Evolutionary conservation across 2,329 filamentous ascomycete species (phyloP).

Genomic region (Epicoccum sorghinum): DNA sequence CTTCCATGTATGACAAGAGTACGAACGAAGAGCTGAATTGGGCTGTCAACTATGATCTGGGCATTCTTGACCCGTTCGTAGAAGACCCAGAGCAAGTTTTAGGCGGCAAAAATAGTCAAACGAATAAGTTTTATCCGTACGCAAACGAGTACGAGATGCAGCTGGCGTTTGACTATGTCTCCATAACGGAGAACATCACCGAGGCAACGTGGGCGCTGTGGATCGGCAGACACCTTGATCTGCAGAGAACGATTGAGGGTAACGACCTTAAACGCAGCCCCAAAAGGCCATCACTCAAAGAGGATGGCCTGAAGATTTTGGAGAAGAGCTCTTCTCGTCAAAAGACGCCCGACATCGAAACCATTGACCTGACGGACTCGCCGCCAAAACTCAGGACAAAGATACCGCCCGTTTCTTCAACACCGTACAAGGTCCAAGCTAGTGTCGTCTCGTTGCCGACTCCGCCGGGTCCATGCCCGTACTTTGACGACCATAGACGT

Average conservation of each 20-base stretch:
- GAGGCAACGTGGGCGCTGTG: conserved; percentile 29
- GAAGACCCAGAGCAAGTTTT: conserved; percentile 25
- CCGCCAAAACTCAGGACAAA: neutral
- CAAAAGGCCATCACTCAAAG: neutral
- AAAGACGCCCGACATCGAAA: conserved; percentile 6
- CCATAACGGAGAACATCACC: conserved; percentile 22
- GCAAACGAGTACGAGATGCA: conserved; percentile 34
- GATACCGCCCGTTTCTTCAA: neutral
- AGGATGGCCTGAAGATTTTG: neutral
- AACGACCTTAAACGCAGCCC: neutral
- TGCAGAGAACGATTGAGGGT: conserved; percentile 8
- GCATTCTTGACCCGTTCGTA: conserved; percentile 30
- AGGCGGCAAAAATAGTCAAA: conserved; percentile 29
- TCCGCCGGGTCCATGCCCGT: neutral
- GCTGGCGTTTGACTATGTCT: conserved; percentile 29
- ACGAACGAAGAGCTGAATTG: conserved; percentile 34
- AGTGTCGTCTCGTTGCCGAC: neutral
- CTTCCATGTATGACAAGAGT: conserved; percentile 24
- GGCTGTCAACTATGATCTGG: conserved; percentile 37
- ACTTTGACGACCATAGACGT: conserved; percentile 2
- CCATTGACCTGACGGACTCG: conserved; percentile 1
- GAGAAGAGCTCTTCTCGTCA: neutral
- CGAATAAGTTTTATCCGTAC: conserved; percentile 34
- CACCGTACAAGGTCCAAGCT: neutral
- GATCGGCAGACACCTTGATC: conserved; percentile 22